These are phyloP conservation scores for Spinacia oleracea DNA, from an alignment of 179 eudicot genomes.

Conservation along the genomic window DNA sequence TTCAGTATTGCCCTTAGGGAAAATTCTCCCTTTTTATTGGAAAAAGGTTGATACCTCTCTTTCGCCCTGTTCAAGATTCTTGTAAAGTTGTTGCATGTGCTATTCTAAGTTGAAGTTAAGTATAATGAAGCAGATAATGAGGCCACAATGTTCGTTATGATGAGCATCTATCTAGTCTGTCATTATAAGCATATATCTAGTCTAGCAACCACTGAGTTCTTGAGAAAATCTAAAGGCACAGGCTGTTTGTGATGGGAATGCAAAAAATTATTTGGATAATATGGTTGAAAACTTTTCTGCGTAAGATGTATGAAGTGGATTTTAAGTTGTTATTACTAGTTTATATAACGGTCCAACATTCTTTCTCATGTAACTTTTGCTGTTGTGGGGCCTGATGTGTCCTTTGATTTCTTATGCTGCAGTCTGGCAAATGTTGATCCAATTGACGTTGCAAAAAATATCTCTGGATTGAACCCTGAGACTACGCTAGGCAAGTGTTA, in stretches of 20 bases:
- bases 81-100: not conserved
- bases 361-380: not conserved
- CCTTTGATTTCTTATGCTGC: conserved; percentile 30
- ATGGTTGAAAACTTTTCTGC: not conserved
- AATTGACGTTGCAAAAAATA: conserved; percentile 83
- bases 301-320: not conserved
- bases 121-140: not conserved
- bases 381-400: conserved; percentile 2
- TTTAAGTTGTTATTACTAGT: not conserved
- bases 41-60: too few relatives aligned
- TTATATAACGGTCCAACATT: not conserved
- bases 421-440: conserved; percentile 99
- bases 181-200: not conserved
- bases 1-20: too few relatives aligned
- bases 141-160: not conserved
- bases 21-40: not conserved
- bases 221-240: not conserved
- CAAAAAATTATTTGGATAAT: not conserved
- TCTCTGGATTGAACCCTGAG: conserved; percentile 89
- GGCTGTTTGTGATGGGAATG: not conserved
- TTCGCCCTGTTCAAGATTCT: not conserved
- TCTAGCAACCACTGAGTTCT: not conserved
- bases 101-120: not conserved
- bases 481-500: conserved; percentile 78
- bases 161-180: not conserved